phyloP scores from a whole-genome alignment of 352 stramenopile species.

The Aphanomyces stellatus region DNA sequence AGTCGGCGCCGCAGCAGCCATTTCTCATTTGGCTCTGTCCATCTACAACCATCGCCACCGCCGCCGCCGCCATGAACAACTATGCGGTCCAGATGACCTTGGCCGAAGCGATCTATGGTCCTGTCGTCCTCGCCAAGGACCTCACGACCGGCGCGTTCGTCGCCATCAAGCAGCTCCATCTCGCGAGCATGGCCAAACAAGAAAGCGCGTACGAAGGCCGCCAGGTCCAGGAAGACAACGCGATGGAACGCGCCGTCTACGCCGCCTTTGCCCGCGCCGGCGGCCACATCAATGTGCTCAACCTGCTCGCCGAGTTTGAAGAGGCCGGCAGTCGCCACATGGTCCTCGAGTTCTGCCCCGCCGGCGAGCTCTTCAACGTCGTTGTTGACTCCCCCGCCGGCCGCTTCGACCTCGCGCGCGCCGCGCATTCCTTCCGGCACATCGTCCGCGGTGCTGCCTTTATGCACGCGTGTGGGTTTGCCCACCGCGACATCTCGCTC shows the following conservation, averaged over 20 bases:
- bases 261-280: slow-evolving; percentile 47
- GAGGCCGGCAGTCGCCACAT: slow-evolving; percentile 74
- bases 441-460: slow-evolving; percentile 38
- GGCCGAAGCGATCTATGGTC: slow-evolving; percentile 64
- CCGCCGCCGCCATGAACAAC: slow-evolving; percentile 63
- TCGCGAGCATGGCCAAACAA: slow-evolving; percentile 35
- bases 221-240: slow-evolving; percentile 71
- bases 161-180: slow-evolving; percentile 65
- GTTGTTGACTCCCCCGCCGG: slow-evolving; percentile 33
- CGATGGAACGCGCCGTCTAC: slow-evolving; percentile 64
- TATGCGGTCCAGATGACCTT: slow-evolving; percentile 74
- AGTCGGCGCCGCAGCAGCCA: too few species aligned
- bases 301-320: slow-evolving; percentile 47
- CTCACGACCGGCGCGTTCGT: slow-evolving; percentile 49
- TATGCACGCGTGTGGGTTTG: slow-evolving; percentile 43
- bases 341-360: slow-evolving; percentile 60
- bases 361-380: slow-evolving; percentile 69
- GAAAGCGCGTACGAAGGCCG: slow-evolving; percentile 34
- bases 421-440: slow-evolving; percentile 36
- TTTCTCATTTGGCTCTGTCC: too few species aligned
- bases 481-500: slow-evolving; percentile 85
- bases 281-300: slow-evolving; percentile 54
- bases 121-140: slow-evolving; percentile 69
- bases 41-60: too few species aligned
- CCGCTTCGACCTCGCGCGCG: slow-evolving; percentile 25